Percentiles rank a stretch among this genome's conserved stretches.
Evolutionary conservation across 805 yeast genomes (phyloP).

Genomic region (Naumovozyma dairenensis): DNA sequence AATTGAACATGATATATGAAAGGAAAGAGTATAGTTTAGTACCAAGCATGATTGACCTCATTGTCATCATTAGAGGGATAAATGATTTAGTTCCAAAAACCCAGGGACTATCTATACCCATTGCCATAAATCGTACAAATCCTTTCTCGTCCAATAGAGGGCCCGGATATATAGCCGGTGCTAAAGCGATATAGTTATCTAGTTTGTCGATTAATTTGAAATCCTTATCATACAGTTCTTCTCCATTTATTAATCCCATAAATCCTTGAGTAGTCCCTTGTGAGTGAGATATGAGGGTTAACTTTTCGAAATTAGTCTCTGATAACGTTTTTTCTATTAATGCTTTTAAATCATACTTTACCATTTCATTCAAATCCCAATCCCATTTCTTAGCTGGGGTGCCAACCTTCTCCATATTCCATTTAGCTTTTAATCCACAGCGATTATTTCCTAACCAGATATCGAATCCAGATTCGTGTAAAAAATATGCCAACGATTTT

Average conservation of each 20-base stretch:
- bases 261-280: constrained; percentile 91
- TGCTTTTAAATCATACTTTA: constrained; percentile 64
- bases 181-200: constrained; percentile 62
- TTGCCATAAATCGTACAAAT: constrained; percentile 56
- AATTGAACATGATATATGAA: constrained; percentile 79
- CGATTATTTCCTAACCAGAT: constrained; percentile 91
- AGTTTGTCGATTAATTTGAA: constrained; percentile 43
- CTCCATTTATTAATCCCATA: constrained; percentile 48
- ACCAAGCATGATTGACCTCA: constrained; percentile 43
- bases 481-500: constrained; percentile 60
- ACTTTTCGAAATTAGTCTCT: constrained; percentile 31
- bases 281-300: constrained; percentile 72
- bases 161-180: constrained; percentile 93
- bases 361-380: constrained; percentile 87
- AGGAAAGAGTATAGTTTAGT: constrained; percentile 47
- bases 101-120: constrained; percentile 36
- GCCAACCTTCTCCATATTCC: constrained; percentile 31
- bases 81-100: constrained; percentile 74
- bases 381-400: constrained; percentile 56
- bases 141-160: constrained; percentile 50
- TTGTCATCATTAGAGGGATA: constrained; percentile 59
- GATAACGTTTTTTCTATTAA: constrained; percentile 52
- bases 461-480: constrained; percentile 52
- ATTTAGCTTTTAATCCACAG: constrained; percentile 72
- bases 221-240: constrained; percentile 15